Conservation (phyloP, 495 filamentous ascomycete species). For the Penicillium argentinense region DNA sequence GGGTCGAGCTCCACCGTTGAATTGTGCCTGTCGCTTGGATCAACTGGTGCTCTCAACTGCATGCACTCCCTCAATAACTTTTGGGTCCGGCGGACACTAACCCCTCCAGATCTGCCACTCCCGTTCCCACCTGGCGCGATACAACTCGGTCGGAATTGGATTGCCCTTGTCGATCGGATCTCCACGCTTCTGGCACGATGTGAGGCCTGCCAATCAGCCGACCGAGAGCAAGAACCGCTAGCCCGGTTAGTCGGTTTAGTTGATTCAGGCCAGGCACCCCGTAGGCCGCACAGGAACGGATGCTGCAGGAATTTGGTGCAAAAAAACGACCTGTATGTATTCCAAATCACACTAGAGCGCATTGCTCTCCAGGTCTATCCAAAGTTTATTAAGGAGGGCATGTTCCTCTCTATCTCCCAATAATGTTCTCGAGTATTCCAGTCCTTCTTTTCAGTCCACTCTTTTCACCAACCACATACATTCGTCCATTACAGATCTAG, state of each 20-base stretch:
- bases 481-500: conserved; percentile 1
- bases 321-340: not conserved
- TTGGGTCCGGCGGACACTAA: conserved; percentile 1
- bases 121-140: not conserved
- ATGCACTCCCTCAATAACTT: conserved; percentile 1
- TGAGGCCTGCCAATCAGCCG: not conserved
- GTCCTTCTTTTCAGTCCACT: not conserved
- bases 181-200: not conserved
- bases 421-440: conserved; percentile 1
- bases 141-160: not conserved
- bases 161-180: not conserved
- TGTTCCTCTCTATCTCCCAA: not conserved
- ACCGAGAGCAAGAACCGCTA: not conserved
- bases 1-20: not conserved
- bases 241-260: not conserved
- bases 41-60: not conserved
- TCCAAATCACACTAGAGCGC: not conserved
- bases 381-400: not conserved
- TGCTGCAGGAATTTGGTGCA: not conserved
- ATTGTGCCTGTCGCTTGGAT: not conserved
- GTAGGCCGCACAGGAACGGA: not conserved
- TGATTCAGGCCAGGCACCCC: not conserved
- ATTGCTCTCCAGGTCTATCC: not conserved
- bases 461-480: not conserved
- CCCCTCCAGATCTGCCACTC: conserved; percentile 1